These are phyloP conservation scores for Plenodomus tracheiphilus DNA, from an alignment of 2,329 filamentous ascomycete species.

Conservation along the genomic window DNA sequence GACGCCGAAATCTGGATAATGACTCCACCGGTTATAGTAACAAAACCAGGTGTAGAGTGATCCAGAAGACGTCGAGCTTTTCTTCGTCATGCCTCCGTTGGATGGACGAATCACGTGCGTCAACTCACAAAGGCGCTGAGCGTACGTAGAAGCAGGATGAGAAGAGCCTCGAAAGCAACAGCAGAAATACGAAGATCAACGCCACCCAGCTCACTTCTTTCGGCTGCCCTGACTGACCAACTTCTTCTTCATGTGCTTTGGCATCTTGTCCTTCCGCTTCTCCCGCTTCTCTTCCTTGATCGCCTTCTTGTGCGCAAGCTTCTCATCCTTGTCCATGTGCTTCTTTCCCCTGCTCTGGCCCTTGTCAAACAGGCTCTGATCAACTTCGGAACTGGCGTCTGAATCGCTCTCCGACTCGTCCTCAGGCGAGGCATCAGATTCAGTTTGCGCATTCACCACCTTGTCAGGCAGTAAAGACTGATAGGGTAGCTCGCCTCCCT, in stretches of 20 bases:
- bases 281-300: conserved; percentile 96
- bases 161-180: no score
- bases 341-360: conserved; percentile 46
- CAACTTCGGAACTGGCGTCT: conserved; percentile 28
- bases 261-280: conserved; percentile 92
- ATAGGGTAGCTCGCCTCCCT: conserved; percentile 80
- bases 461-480: conserved; percentile 78
- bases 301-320: conserved; percentile 83
- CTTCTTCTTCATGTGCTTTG: conserved; percentile 94
- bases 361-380: conserved; percentile 41
- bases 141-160: no score
- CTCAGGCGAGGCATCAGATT: conserved; percentile 50
- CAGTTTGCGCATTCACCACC: conserved; percentile 42
- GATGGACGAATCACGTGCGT: no score
- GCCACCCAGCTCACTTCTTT: conserved; percentile 55
- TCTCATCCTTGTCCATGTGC: conserved; percentile 89
- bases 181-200: no score
- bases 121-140: no score
- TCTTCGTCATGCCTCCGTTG: no score
- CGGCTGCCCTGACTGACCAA: conserved; percentile 66
- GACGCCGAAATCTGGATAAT: no score
- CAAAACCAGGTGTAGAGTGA: no score
- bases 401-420: conserved; percentile 22
- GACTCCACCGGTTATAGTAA: no score
- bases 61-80: no score